Conservation (phyloP, 805 yeast genomes). For the Candida patagonica region DNA sequence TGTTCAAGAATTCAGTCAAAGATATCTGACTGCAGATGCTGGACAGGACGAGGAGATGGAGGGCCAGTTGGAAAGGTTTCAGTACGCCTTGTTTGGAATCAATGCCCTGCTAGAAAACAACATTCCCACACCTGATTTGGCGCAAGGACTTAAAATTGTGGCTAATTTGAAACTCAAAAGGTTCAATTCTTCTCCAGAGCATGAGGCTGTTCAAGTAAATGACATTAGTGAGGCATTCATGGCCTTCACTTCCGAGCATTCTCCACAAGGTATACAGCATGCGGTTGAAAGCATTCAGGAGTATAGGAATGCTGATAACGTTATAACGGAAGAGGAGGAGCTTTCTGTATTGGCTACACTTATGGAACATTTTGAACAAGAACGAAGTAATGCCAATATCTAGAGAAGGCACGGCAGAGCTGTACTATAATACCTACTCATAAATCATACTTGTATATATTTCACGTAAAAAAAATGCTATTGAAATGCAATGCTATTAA, state of each 20-base stretch:
- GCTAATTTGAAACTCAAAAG: slow-evolving; percentile 59
- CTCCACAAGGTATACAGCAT: slow-evolving; percentile 31
- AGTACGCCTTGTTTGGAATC: slow-evolving; percentile 77
- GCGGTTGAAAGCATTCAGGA: slow-evolving; percentile 35
- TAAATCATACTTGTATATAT: no score
- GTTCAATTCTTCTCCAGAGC: slow-evolving; percentile 25
- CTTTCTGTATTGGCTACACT: slow-evolving; percentile 22
- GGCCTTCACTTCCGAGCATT: slow-evolving; percentile 38
- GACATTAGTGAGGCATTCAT: slow-evolving; percentile 40
- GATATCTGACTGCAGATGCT: slow-evolving; percentile 47
- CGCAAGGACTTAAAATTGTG: slow-evolving; percentile 58
- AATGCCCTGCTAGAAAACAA: slow-evolving; percentile 57
- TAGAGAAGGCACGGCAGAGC: no score
- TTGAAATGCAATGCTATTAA: no score
- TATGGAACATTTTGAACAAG: slow-evolving; percentile 15
- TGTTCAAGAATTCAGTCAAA: slow-evolving; percentile 46
- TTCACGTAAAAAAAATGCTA: no score
- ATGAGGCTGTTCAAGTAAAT: slow-evolving; percentile 6
- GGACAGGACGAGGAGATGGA: slow-evolving; percentile 50
- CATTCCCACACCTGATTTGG: slow-evolving; percentile 47
- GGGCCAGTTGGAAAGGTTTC: slow-evolving; percentile 68
- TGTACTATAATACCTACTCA: no score
- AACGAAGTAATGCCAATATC: slow-evolving; percentile 5
- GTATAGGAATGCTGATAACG: slow-evolving; percentile 35
- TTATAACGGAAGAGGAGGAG: slow-evolving; percentile 21